Base-by-base conservation (phyloP, 2,329 filamentous ascomycete species). In the Alternaria tenuissima region DNA sequence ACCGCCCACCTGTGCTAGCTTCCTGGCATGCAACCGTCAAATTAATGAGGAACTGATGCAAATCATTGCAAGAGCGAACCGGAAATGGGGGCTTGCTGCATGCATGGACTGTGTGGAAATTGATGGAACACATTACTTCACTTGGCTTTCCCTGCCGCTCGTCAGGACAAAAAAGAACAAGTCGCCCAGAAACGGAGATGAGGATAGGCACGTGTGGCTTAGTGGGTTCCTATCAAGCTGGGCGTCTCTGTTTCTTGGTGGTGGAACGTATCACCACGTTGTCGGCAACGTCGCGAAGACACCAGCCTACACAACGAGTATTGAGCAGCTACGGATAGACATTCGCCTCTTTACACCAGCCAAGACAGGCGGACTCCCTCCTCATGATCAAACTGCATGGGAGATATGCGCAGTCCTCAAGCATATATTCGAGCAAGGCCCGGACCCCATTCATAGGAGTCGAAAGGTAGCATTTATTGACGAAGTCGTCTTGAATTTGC, bases 381-480 rank as follows among this genome's bases (percentile, higher is more conserved):
- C 38, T n/a, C 16, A 64, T 7, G 68, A 73, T 20, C 69, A 68
- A 9, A 76, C 72, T 4, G 68, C 69, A 11, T 78, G 75, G 76
- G 74, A 73, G 5, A 60, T 78, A 30, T 77, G 76, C 59, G 74
- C 74, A n/a, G 74, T 70, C 5, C 61, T 78, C 34, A 72, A 71
- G 42, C 63, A 69, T 26, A 42, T 77, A 20, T 65, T 76, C 16
- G 70, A 76, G 18, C 65, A 69, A 34, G 72, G 71, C 2, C 62
- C 64, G 3, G 63, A 73, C 24, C 68, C 72, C 38, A 57, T 64
- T 18, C 57, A 54, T n/a, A 49, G 55, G 14, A 52, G 16, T 57
- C n/a, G 55, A 36, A 28, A 63, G 22, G 18, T 66, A 28, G 18
- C 70, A n/a, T 60, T 48, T 6, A 67, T 78, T 18, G 73, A 71